Evolutionary conservation across 2,329 filamentous ascomycete genomes (phyloP).

Genomic region (Emergomyces pasteurianus): DNA sequence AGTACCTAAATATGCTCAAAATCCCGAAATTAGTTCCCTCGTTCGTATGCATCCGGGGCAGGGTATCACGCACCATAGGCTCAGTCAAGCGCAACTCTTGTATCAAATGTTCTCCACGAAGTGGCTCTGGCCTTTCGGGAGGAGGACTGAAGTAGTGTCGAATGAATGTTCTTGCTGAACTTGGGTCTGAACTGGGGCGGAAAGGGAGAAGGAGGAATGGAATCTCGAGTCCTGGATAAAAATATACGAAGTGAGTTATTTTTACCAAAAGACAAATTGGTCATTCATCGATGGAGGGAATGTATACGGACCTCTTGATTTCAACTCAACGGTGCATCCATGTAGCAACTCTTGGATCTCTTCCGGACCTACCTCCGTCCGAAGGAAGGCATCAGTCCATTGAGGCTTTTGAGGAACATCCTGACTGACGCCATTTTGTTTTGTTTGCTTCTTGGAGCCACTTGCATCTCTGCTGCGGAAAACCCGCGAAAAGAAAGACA

Average conservation of each 20-base stretch:
- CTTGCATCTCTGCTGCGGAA: constrained; percentile 66
- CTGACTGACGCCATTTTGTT: constrained; percentile 39
- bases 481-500: constrained; percentile 49
- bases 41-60: not conserved
- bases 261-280: not conserved
- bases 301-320: constrained; percentile 66
- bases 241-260: constrained; percentile 15
- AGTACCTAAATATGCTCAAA: constrained; percentile 52
- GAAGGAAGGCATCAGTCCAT: constrained; percentile 81
- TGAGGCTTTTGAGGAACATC: constrained; percentile 55
- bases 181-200: constrained; percentile 82
- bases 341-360: constrained; percentile 81
- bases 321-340: constrained; percentile 81
- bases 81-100: constrained; percentile 89
- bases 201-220: constrained; percentile 93
- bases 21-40: constrained; percentile 4
- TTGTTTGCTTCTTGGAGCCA: constrained; percentile 47
- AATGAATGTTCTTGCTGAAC: constrained; percentile 81
- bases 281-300: constrained; percentile 1
- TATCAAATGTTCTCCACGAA: constrained; percentile 56
- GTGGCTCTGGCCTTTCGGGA: constrained; percentile 44
- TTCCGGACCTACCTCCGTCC: constrained; percentile 70
- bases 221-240: constrained; percentile 60
- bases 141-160: constrained; percentile 76
- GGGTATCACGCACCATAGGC: constrained; percentile 59